Percentiles rank a stretch among this genome's conserved stretches.
phyloP scores from a whole-genome alignment of 768 basidiomycete genomes.

The Amanita phalloides region DNA sequence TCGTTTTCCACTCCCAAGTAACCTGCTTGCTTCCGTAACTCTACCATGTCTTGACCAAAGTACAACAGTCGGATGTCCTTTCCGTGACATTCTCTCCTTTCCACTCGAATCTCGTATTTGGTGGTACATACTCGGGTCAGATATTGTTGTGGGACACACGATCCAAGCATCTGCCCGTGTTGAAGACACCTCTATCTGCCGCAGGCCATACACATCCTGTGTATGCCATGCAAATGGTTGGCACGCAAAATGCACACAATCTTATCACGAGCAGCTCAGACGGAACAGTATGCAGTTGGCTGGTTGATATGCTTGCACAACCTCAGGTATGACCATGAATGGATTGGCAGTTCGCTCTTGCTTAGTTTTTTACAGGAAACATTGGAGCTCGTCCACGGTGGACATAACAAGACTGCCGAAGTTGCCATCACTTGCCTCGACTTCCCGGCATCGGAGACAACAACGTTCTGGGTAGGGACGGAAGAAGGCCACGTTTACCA shows the following conservation, averaged over 20 bases:
- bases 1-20: slow-evolving; percentile 97
- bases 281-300: slow-evolving; percentile 94
- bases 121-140: slow-evolving; percentile 99
- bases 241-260: slow-evolving; percentile 98
- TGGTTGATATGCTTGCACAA: slow-evolving; percentile 97
- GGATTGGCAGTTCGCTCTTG: not conserved
- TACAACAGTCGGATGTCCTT: slow-evolving; percentile 83
- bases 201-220: slow-evolving; percentile 98
- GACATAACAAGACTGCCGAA: slow-evolving; percentile 95
- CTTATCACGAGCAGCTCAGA: slow-evolving; percentile 95
- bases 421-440: slow-evolving; percentile 90
- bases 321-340: slow-evolving; percentile 58
- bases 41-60: slow-evolving; percentile 4
- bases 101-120: slow-evolving; percentile 94
- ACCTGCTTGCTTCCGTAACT: slow-evolving; percentile 3
- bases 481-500: slow-evolving; percentile 98
- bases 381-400: slow-evolving; percentile 77
- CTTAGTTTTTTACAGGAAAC: slow-evolving; percentile 62
- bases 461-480: slow-evolving; percentile 95
- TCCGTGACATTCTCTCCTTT: slow-evolving; percentile 97
- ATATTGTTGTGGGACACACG: slow-evolving; percentile 98
- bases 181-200: slow-evolving; percentile 94
- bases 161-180: slow-evolving; percentile 89
- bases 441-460: slow-evolving; percentile 94
- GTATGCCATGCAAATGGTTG: slow-evolving; percentile 97